Base-by-base conservation (phyloP, 208 protist species). In the Crithidia thermophila region DNA sequence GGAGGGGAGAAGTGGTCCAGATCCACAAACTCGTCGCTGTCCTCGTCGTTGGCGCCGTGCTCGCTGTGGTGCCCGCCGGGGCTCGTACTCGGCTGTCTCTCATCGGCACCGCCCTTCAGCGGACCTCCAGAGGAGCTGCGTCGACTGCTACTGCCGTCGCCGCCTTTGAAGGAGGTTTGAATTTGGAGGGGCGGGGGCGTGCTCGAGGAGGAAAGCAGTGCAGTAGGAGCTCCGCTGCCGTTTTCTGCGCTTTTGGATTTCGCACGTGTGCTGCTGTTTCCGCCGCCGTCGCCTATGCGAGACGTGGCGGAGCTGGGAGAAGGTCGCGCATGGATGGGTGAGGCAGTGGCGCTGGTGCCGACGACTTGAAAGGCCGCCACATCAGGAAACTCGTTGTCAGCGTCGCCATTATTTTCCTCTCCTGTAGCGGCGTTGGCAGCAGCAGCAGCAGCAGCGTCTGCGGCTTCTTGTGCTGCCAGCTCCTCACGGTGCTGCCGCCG, bases 401-500 rank as follows among this genome's bases (percentile, higher is more conserved):
- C 56, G 30, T 53, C 52, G 2, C 31, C 23, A 16, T 16, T n/a
- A 13, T 36, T 3, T 39, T 25, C 34, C 18, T 43, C 4, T 2
- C 40, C 27, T 30, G 55, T 58, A 16, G 39, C 14, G 31, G 33
- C 4, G 28, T 42, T 23, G 2, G 4, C 45, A 25, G 25, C 28
- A 36, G 33, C 23, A 4, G 20, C 52, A 2, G 36, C 56, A 8
- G 37, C 60, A n/a, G 7, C 27, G 8, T n/a, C 25, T 14, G 49
- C 20, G 10, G 34, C 28, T 36, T 47, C 37, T 21, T 25, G 42
- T 6, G 37, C 23, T 1, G 45, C 37, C 8, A 31, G 18, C 39
- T 62, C 46, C 46, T 79, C 67, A 16, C 43, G 72, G 25, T 76
- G 57, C 37, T 70, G 66, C 2, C 61, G 63, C 3, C 78, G 79